A percentile compares a stretch with the other conserved stretches of the same genome.
Evolutionary conservation across 352 stramenopile genomes (phyloP).

Genomic region (Blastocystis sp.): DNA sequence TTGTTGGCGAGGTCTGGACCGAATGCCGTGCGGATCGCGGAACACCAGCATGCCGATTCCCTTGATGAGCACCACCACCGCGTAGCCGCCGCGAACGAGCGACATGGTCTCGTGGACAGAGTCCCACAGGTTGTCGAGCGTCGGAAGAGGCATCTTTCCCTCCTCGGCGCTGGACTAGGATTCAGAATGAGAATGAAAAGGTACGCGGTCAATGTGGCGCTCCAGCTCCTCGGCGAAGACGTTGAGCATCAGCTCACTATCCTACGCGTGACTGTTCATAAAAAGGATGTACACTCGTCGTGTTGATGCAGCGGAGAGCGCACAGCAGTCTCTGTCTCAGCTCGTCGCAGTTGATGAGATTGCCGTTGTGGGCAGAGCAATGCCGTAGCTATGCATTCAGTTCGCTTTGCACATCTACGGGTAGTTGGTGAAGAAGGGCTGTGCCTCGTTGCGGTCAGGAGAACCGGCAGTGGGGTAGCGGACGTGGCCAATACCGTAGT

Average conservation of each 20-base stretch:
- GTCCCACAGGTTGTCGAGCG: slow-evolving; percentile 79
- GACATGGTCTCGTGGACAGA: slow-evolving; percentile 87
- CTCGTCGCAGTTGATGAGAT: slow-evolving; percentile 95
- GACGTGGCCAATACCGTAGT: slow-evolving; percentile 93
- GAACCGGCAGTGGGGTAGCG: slow-evolving; percentile 87
- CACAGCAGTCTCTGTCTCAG: slow-evolving; percentile 85
- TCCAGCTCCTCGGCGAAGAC: slow-evolving; percentile 92
- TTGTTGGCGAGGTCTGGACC: slow-evolving; percentile 87
- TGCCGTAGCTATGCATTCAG: slow-evolving; percentile 74
- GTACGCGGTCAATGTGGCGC: slow-evolving; percentile 68
- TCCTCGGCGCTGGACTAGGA: background rate
- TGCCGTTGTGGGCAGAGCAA: slow-evolving; percentile 94
- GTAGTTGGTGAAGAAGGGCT: slow-evolving; percentile 99
- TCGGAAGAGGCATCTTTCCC: slow-evolving; percentile 10
- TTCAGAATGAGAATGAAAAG: background rate
- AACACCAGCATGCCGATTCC: slow-evolving; percentile 94
- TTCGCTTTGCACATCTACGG: slow-evolving; percentile 77
- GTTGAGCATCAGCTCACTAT: slow-evolving; percentile 97
- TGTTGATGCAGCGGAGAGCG: slow-evolving; percentile 78
- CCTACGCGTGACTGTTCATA: slow-evolving; percentile 70
- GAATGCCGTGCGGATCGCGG: slow-evolving; percentile 93
- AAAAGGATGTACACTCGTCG: slow-evolving; percentile 45
- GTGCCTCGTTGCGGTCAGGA: slow-evolving; percentile 76
- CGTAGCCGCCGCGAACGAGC: slow-evolving; percentile 90
- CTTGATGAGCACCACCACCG: slow-evolving; percentile 93